These are phyloP conservation scores for Asterionellopsis glacialis DNA, from an alignment of 108 stramenopile species.

Conservation along the genomic window DNA sequence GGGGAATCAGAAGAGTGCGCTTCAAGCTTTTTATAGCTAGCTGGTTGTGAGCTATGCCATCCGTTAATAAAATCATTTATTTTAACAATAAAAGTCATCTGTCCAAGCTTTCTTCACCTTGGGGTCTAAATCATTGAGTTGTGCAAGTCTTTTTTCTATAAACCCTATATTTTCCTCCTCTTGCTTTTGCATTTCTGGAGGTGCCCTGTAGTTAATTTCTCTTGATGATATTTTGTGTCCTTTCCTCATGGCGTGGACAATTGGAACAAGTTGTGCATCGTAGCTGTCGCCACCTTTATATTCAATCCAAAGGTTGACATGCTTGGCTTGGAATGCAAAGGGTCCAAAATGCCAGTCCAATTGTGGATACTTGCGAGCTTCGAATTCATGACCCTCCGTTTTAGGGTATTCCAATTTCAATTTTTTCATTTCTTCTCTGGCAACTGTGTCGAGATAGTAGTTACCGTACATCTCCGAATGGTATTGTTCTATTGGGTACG, in stretches of 20 bases:
- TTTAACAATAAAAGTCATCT: too few species aligned
- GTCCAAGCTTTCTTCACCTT: slow-evolving; percentile 9
- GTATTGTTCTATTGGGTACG: slow-evolving; percentile 69
- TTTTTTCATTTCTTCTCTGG: slow-evolving; percentile 9
- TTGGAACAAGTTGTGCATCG: slow-evolving; percentile 61
- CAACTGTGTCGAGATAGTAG: slow-evolving; percentile 40
- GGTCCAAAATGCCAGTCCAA: slow-evolving; percentile 66
- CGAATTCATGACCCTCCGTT: background rate
- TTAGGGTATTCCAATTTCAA: slow-evolving; percentile 6
- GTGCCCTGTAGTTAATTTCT: slow-evolving; percentile 31
- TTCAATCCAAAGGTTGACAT: slow-evolving; percentile 33
- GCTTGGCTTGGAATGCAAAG: slow-evolving; percentile 28
- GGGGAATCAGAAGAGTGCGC: too few species aligned
- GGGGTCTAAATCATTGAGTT: slow-evolving; percentile 38
- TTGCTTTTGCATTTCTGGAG: slow-evolving; percentile 42
- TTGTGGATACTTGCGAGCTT: slow-evolving; percentile 3
- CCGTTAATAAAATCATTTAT: too few species aligned
- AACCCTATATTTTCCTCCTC: slow-evolving; percentile 41
- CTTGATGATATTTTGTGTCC: slow-evolving; percentile 25
- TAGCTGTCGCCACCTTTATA: slow-evolving; percentile 37
- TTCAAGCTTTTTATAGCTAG: too few species aligned
- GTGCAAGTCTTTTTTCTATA: slow-evolving; percentile 41
- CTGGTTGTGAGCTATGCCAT: too few species aligned
- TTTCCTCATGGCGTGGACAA: slow-evolving; percentile 25
- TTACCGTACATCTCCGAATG: slow-evolving; percentile 59